These are phyloP conservation scores for Corymbia citriodora DNA, from an alignment of 441 rosid species.

Conservation along the genomic window DNA sequence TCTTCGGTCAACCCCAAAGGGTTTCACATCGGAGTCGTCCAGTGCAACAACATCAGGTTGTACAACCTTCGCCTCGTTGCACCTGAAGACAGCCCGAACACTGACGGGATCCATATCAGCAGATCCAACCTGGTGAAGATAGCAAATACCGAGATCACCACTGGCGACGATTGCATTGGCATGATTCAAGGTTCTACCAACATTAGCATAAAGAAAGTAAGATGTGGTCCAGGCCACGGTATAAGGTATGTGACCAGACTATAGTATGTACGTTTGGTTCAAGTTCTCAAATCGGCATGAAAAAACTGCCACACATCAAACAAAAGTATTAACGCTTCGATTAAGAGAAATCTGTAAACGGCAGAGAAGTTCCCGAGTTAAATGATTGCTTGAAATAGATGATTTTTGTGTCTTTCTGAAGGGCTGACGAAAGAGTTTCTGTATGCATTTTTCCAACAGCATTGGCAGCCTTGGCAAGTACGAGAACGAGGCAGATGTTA, in stretches of 20 bases:
- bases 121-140: constrained; percentile 34
- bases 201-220: constrained; percentile 33
- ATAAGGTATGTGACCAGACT: constrained; percentile 29
- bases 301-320: neutral
- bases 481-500: constrained; percentile 5
- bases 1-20: constrained; percentile 54
- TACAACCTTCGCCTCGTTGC: constrained; percentile 25
- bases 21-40: constrained; percentile 39
- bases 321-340: neutral
- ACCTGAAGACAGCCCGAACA: constrained; percentile 55
- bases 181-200: constrained; percentile 43
- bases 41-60: constrained; percentile 22
- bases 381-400: neutral
- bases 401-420: neutral
- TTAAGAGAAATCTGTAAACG: neutral
- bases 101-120: constrained; percentile 66
- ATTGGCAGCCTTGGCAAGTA: constrained; percentile 32
- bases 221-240: constrained; percentile 83
- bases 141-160: constrained; percentile 20
- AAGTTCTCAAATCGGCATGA: neutral
- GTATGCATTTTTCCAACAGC: neutral
- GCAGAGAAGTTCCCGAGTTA: neutral
- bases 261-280: neutral
- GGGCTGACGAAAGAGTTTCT: neutral
- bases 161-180: constrained; percentile 62